These are phyloP conservation scores for Diplogelasinospora grovesii DNA, from an alignment of 495 filamentous ascomycete species.

Conservation along the genomic window DNA sequence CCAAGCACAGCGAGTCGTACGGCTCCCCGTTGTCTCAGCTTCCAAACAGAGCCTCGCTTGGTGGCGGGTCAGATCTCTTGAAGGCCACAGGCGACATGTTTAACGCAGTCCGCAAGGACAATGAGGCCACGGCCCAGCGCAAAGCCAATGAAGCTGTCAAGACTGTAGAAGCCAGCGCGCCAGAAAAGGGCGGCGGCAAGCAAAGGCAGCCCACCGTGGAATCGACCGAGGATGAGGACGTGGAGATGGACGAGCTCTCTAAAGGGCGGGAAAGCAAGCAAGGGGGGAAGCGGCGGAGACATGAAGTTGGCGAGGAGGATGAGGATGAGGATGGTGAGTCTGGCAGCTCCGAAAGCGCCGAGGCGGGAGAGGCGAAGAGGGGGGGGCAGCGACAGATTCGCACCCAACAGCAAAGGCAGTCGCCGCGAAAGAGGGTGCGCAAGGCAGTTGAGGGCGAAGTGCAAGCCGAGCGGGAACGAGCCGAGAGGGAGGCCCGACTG, in stretches of 20 bases:
- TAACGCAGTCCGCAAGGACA: conserved; percentile 13
- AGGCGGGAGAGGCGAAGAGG: background rate
- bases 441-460: conserved; percentile 15
- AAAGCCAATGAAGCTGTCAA: conserved; percentile 1
- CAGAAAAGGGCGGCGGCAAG: background rate
- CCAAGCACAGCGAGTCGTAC: conserved; percentile 27
- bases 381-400: background rate
- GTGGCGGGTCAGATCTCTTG: conserved; percentile 9
- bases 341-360: background rate
- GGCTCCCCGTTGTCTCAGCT: conserved; percentile 21
- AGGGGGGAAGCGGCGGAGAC: background rate
- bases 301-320: too few relatives aligned
- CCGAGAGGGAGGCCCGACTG: conserved; percentile 9
- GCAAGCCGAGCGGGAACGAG: conserved; percentile 10
- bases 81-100: conserved; percentile 14
- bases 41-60: conserved; percentile 11
- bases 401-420: conserved; percentile 2
- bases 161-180: background rate
- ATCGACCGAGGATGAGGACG: too few relatives aligned
- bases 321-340: too few relatives aligned
- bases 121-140: conserved; percentile 7
- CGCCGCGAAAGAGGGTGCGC: conserved; percentile 12
- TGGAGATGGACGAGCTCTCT: conserved; percentile 13
- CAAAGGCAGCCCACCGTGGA: too few relatives aligned
- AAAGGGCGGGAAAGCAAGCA: conserved; percentile 5